Conservation (phyloP, 2,329 filamentous ascomycete genomes). For the Aspergillus uvarum region DNA sequence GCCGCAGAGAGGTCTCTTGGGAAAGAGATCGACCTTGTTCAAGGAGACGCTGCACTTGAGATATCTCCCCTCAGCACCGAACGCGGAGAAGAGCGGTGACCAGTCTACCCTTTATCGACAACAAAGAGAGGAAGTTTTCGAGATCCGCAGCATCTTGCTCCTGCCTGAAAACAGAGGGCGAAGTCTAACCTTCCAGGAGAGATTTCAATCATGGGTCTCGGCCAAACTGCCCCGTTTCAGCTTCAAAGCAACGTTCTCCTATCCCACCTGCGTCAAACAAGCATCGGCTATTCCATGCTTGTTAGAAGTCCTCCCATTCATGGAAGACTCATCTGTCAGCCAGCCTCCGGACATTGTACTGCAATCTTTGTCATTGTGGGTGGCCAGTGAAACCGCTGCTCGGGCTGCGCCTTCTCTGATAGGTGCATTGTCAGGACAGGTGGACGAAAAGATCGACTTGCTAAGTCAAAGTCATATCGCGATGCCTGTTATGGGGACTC, state of each 20-base stretch:
- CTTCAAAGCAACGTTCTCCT: slow-evolving; percentile 13
- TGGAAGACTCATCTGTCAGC: slow-evolving; percentile 5
- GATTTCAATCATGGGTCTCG: slow-evolving; percentile 14
- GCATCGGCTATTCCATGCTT: slow-evolving; percentile 9
- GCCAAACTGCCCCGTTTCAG: slow-evolving; percentile 15
- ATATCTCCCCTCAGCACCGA: slow-evolving; percentile 2
- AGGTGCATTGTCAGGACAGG: slow-evolving; percentile 12
- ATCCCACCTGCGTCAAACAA: slow-evolving; percentile 10
- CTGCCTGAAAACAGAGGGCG: slow-evolving; percentile 15
- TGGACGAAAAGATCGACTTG: slow-evolving; percentile 11
- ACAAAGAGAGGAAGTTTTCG: slow-evolving; percentile 10
- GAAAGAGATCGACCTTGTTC: slow-evolving; percentile 3
- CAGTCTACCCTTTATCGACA: neutral
- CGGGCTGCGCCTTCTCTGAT: slow-evolving; percentile 15
- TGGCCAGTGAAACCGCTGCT: slow-evolving; percentile 12
- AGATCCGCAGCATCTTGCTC: slow-evolving; percentile 10
- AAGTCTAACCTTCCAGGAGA: slow-evolving; percentile 10
- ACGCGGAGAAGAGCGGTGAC: neutral
- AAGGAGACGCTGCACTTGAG: slow-evolving; percentile 5
- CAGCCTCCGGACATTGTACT: slow-evolving; percentile 5
- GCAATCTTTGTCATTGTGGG: slow-evolving; percentile 7
- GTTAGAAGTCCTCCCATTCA: slow-evolving; percentile 5
- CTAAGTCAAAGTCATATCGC: slow-evolving; percentile 7
- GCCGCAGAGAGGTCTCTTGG: slow-evolving; percentile 6
- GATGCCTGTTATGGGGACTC: slow-evolving; percentile 2